Percentiles rank a stretch among this genome's conserved stretches.
phyloP scores from a whole-genome alignment of 2,329 filamentous ascomycete genomes.

The Verticillium dahliae region DNA sequence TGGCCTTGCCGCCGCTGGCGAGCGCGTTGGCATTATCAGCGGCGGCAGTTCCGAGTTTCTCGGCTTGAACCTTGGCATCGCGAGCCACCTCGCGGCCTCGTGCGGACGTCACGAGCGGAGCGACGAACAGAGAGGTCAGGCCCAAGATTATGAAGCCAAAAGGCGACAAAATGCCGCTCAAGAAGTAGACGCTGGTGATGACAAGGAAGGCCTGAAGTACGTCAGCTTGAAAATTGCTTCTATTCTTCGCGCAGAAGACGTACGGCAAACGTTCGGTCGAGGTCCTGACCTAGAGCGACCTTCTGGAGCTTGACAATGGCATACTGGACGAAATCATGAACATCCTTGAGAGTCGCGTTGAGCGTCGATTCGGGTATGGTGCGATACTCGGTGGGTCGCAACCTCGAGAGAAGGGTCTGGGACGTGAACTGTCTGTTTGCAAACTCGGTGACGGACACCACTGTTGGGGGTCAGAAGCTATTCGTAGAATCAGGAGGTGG shows the following conservation, averaged over 20 bases:
- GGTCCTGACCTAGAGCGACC: constrained; percentile 1
- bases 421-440: constrained; percentile 2
- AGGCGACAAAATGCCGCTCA: background rate
- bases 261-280: constrained; percentile 3
- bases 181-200: background rate
- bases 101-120: constrained; percentile 1
- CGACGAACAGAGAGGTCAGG: constrained; percentile 2
- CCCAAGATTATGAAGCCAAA: constrained; percentile 3
- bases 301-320: background rate
- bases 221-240: background rate
- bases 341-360: constrained; percentile 3
- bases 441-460: constrained; percentile 3
- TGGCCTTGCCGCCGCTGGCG: constrained; percentile 2
- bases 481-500: background rate
- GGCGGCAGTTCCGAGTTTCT: constrained; percentile 2
- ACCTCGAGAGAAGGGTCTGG: background rate
- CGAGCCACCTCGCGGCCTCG: background rate
- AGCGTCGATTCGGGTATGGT: constrained; percentile 1
- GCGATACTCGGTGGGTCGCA: constrained; percentile 1
- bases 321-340: constrained; percentile 6
- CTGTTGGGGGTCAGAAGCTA: background rate
- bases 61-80: background rate
- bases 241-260: background rate
- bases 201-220: background rate
- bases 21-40: constrained; percentile 1